Base-by-base conservation (phyloP, 306 rosid genomes). In the Argentina anserina region DNA sequence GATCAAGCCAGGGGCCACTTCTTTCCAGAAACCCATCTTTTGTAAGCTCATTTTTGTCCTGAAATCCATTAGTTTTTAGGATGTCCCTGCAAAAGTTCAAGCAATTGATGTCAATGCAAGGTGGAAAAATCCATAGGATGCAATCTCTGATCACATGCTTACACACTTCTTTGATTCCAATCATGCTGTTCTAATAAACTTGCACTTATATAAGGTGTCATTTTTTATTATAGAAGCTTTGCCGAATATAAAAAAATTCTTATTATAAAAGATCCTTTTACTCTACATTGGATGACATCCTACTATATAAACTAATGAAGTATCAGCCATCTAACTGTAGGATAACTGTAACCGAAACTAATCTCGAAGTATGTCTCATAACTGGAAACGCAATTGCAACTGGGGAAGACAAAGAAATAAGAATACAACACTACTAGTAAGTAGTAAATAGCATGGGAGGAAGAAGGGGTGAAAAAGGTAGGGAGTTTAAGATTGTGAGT, bases 1-100 rank as follows among this genome's bases (percentile, higher is more conserved):
- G 97, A 76, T 91, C 90, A 75, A 55, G 72, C 99, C 97, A 94
- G 69, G 87, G 78, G 72, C 98, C 92, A 69, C 75, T 83, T 78
- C 84, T 86, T 23, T 87, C 87, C 76, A 52, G 64, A 73, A 91
- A 85, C 52, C 70, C 92, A 69, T 84, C 89, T 86, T 87, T 90
- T 6, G 79, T 75, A 52, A 80, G 74, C 65, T 42, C 91, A 69
- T 75, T 81, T 76, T 82, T 85, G 26, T 86, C 87, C 77, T 53
- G 66, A 72, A 89, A 82, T 56, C 69, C 92, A 69, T 80, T 84
- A 85, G 86, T 96, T 15, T 77, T 73, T 53, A 76, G 75, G 65
- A 10, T n/a, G 41, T 70, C 20, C 74, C 65, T 53, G 49, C 37
- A 21, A 34, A 47, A 34, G 71, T 72, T 76, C 56, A 76, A 63